Evolutionary conservation across 306 rosid species (phyloP), one percentile per base, ranked within the genome.

Genomic region (Dryas drummondii): DNA sequence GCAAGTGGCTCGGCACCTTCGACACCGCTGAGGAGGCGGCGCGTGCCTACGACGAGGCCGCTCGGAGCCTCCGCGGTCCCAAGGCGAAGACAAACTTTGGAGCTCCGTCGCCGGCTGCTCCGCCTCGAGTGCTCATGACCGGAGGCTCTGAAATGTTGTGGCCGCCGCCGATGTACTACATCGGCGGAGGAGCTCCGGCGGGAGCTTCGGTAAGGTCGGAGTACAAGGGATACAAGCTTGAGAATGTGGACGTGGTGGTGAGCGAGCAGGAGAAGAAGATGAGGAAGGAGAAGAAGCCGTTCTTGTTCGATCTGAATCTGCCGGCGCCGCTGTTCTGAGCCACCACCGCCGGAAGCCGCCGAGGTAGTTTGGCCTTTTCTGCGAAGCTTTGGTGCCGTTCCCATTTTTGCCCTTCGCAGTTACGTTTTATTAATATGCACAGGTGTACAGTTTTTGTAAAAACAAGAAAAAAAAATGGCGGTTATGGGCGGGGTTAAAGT

Each of bases 11-110:
- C 8, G 91, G 94, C 8, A 89, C 94, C 63, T 87, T 85, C 13
- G 88, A 87, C 65, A 89, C 94, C 5, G 94, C 94, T 13, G 90
- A 85, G 83, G 86, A 89, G 26, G 94, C 94, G 6, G 94, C 94
- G 41, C 76, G 80, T 66, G 94, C 94, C 8, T 89, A 89, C 76
- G 94, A 89, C 72, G 65, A 79, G 16, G 94, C 94, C 5, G 91
- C 94, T 3, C 74, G 83, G 10, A 54, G 46, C 14, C 88, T 90
- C 76, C 88, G 93, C 5, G 96, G 96, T 15, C 65, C 86, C 42
- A 85, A 76, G 70, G 93, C 96, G 7, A 88, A 85, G 76, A 90
- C 96, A 15, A 90, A 90, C 85, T 90, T 90, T 66, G 52, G 78
- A 9, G 42, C 53, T 1, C 66, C 70, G 9, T 9, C 27, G 3